Base-by-base conservation (phyloP, 768 basidiomycete species). In the Tylopilus subfusipes region DNA sequence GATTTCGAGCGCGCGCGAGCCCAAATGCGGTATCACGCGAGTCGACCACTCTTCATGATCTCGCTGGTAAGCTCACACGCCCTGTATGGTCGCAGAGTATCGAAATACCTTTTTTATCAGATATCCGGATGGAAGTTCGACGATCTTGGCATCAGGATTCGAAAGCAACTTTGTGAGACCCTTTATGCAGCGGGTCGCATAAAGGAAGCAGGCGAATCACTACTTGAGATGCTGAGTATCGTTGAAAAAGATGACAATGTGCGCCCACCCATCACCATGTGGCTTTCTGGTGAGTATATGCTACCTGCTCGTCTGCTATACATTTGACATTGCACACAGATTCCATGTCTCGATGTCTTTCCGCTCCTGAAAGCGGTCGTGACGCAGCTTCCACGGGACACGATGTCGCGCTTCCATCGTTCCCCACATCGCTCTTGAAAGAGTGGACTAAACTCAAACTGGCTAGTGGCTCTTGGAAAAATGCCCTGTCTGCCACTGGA, bases 371-470 rank as follows among this genome's bases (percentile, higher is more conserved):
- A 25, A 31, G 19, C 14, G 38, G 16, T n/a, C 3, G 16, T 44
- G 42, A 27, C 9, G 13, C n/a, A 9, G 6, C 14, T 11, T 33
- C 50, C 16, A 30, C 7, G 11, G 30, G 11, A 30, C 30, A 12
- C 2, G 14, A 30, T 24, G 22, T 30, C 14, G 19, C 13, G 9
- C 27, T 8, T 13, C 21, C 31, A 12, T 13, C 18, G 1, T 44
- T 21, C 27, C 22, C 39, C 2, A 30, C 39, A 1, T 31, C 24
- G 14, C 48, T 62, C 16, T 39, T 59, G 34, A 40, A 16, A 31
- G 52, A 31, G 22, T 62, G 60, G 61, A 19, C 38, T 2, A 53
- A 40, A 21, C 14, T 48, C 13, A 52, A 27, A 22, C 18, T 62
- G 24, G 13, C 16, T 0, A 22, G n/a, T 18, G 8, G 25, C 5